These are phyloP conservation scores for Acacia melanoxylon DNA, from an alignment of 306 rosid genomes.

Conservation along the genomic window DNA sequence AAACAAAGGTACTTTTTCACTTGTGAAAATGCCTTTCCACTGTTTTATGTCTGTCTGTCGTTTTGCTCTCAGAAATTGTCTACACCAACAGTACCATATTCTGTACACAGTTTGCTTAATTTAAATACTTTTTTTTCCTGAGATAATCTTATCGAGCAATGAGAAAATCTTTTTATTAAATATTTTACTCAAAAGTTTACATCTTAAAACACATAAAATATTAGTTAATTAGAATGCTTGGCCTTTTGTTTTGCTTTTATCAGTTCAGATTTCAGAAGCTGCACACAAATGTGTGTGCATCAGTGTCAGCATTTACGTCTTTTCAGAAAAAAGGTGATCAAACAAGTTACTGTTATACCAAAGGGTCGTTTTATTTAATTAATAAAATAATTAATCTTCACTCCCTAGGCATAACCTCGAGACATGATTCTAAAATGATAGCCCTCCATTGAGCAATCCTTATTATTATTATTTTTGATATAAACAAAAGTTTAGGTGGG, in stretches of 20 bases:
- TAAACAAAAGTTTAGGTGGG: too few species aligned
- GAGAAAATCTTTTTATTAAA: conserved; percentile 36
- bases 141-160: conserved; percentile 41
- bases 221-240: conserved; percentile 25
- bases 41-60: neutral
- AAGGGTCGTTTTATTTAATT: neutral
- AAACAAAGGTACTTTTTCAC: neutral
- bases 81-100: neutral
- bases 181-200: conserved; percentile 26
- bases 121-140: neutral
- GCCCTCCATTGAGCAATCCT: neutral
- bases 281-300: conserved; percentile 18
- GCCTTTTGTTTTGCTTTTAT: conserved; percentile 28
- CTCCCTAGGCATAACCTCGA: conserved; percentile 22
- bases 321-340: conserved; percentile 31
- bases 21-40: neutral
- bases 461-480: too few species aligned
- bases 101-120: neutral
- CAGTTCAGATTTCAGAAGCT: conserved; percentile 4
- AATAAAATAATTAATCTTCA: conserved; percentile 8
- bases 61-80: conserved; percentile 15
- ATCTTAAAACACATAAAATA: neutral
- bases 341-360: conserved; percentile 10
- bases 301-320: conserved; percentile 30
- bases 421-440: neutral